Evolutionary conservation across 805 yeast species (phyloP), one percentile per base, ranked within the genome.

Genomic region (Metschnikowia aberdeeniae): DNA sequence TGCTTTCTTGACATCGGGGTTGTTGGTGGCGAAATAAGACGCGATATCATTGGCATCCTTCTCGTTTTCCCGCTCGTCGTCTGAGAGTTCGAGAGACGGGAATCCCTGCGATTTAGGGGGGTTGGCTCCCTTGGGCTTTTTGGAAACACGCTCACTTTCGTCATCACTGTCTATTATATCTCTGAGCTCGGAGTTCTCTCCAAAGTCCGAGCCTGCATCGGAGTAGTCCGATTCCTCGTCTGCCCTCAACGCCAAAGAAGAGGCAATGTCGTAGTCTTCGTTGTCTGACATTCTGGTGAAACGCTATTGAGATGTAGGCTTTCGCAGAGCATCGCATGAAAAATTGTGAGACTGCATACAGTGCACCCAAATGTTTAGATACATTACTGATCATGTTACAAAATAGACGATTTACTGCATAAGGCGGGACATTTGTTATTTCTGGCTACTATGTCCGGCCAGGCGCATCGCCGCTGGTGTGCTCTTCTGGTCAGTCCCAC

Each of bases 181-280:
- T 10, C 51, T 61, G 22, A 48, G 51, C 64, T 46, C 57, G 12
- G 58, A 74, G 22, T 39, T 24, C 34, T 52, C 55, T 1, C 33
- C 46, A 6, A 41, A 34, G 26, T 42, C 50, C 6, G 43, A 29
- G 14, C 40, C 48, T 12, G 43, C 36, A 12, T 42, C 51, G 3
- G 48, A 63, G 6, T 49, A 46, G 14, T 53, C 61, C 5, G 59
- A 56, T 7, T 51, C 66, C 29, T 69, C 68, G 6, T 60, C 70
- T 12, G 66, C 67, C 31, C 69, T 68, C 31, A 79, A 57, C 0
- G 82, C 84, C 44, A 85, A 72, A 42, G 78, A 72, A 13, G 77
- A 70, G 20, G 86, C 84, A 55, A 84, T 84, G 59, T 84, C 89
- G 57, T 67, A 75, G 5, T 71, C 81, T 47, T 74, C 81, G 54